Evolutionary conservation across 768 basidiomycete species (phyloP), one percentile per base, ranked within the genome.

Genomic region (Paxillus rubicundulus): DNA sequence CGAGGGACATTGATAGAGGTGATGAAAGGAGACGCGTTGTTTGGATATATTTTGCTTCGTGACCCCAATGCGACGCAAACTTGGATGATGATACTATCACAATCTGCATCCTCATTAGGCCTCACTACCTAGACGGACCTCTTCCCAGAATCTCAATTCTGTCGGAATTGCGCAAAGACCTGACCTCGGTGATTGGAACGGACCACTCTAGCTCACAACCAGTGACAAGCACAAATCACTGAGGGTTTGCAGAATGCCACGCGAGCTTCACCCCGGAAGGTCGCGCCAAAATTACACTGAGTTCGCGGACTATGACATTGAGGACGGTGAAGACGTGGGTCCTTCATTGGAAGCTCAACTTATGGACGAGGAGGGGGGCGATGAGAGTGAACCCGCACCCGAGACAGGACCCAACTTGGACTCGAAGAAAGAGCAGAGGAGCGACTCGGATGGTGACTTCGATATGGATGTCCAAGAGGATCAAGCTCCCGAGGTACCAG

Each of bases 361-460:
- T 1, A 18, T 44, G 5, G 57, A 65, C 18, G 64, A 61, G n/a
- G 60, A 61, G 13, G 54, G 18, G 12, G 72, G 72, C 51, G 80
- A 76, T 52, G 79, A 70, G 28, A 84, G 82, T 61, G 85, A 85
- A 56, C 85, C 86, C 64, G 70, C 74, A 5, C 80, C 74, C 1
- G 77, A 65, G 38, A 65, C 63, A 37, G 66, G 66, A 16, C 71
- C 63, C 7, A 62, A 62, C 24, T 24, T 24, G 5, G 64, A 60
- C 12, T 62, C 68, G 33, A 57, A 68, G 47, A 50, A 52, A 14
- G 69, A 68, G 4, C 69, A 72, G 6, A 71, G 68, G 21, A 61
- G 62, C n/a, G 67, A 70, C 16, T 70, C 72, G 13, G 71, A 64
- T 24, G 66, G 65, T 5, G 62, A 63, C 16, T 61, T 64, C 16